Base-by-base conservation (phyloP, 805 yeast species). In the Teunomyces atbi region DNA sequence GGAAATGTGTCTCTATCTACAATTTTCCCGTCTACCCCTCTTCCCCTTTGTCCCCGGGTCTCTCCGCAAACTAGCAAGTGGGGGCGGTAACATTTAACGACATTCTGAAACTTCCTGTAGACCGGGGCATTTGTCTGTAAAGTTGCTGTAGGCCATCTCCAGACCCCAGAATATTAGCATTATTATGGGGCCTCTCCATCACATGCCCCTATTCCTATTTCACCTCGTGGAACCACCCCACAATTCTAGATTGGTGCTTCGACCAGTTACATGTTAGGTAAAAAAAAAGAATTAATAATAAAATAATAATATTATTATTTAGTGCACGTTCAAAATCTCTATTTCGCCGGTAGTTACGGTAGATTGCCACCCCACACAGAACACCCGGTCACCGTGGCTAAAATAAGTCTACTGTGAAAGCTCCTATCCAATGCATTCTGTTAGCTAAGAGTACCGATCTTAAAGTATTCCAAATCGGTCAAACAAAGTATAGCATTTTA, bases 211-310 rank as follows among this genome's bases (percentile, higher is more conserved):
- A 36, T 21, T 36, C 28, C 39, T 18, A 34, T 16, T 34, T 21
- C 39, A 36, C 39, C 39, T 36, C 39, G 39, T 36, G 39, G 39
- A 18, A 34, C 37, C 39, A 21, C 39, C 39, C 39, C 39, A 36
- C 39, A 36, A 21, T 20, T 36, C 39, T 36, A 36, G 39, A 36
- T 36, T n/a, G 33, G 33, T 30, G 12, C 4, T 30, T 15, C 6
- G 10, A 10, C 15, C 33, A n/a, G 33, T 29, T 30, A 30, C 33
- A 30, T 8, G 33, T 30, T 30, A 30, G 18, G 18, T 30, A 13
- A 30, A 6, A 5, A 5, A 15, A 30, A 30, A 30, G n/a, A 30
- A 30, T 27, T 27, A 30, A 13, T n/a, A 8, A n/a, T n/a, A 28
- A 12, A 10, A 28, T n/a, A 28, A 28, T 13, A 30, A 4, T 30